Base-by-base conservation (phyloP, 2,329 filamentous ascomycete genomes). In the Cephalotrichum gorgonifer region DNA sequence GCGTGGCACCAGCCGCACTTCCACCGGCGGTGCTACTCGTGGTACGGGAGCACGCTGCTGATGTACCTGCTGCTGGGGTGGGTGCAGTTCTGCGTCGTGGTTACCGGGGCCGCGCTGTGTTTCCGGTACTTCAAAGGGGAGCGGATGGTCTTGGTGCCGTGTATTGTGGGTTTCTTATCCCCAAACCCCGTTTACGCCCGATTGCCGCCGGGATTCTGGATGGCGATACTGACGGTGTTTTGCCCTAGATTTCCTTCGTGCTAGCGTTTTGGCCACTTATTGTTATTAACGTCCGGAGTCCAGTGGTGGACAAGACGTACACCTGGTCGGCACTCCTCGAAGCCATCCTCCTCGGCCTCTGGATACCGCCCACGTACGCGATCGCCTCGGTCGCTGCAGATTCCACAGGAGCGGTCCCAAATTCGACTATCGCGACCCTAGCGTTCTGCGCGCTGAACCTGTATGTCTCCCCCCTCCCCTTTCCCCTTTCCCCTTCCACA, bases 1-100 rank as follows among this genome's bases (percentile, higher is more conserved):
- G 62, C 61, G 8, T 62, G 56, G 53, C 61, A 62, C 6, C 60
- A 64, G 47, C 58, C 63, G 28, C 64, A 72, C 55, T 72, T 71
- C 50, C 70, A 73, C 52, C 53, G 55, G 11, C 3, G 3, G 6
- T 73, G 70, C 54, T 69, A 67, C 47, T 56, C 58, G 42, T 54
- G 57, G n/a, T 72, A 70, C 49, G 64, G 64, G 47, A 51, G 57
- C 26, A 58, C 62, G 12, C 54, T 71, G 11, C 57, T 69, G 27
- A 54, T 58, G 9, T 71, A 68, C 51, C 65, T 71, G 31, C 23
- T 63, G 1, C 54, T 65, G 4, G 69, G 69, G 2, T 64, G 63
- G 51, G 45, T 64, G 12, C 71, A 73, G 57, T 58, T 66, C 6
- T 51, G 57, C 7, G 52, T 67, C 11, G 62, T 63, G 1, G 52